Evolutionary conservation across 2,329 filamentous ascomycete genomes (phyloP), one percentile per base, ranked within the genome.

Genomic region (Aspergillus awamori): DNA sequence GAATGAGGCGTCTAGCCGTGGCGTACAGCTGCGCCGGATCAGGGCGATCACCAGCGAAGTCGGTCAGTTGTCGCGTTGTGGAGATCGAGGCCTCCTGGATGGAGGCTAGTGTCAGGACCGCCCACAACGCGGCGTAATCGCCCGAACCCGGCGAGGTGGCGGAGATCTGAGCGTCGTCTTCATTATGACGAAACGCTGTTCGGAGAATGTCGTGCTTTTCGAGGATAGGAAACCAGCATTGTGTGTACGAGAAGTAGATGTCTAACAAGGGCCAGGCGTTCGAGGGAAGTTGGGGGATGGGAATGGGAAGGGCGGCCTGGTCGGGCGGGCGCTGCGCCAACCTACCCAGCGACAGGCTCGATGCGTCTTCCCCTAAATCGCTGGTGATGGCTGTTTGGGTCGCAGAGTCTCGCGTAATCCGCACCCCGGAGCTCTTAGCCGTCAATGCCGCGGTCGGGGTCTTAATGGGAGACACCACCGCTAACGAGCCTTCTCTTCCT

Each of bases 201-300:
- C 82, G 82, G 30, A 89, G 77, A 4, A 91, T 78, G 45, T 84
- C 82, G 53, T 89, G 84, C 63, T 87, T 89, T 64, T 92, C 87
- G 10, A 89, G 80, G 26, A 93, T 87, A 0, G 90, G 90, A 26
- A 93, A 82, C 90, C 90, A 93, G 57, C 84, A 87, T 71, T 93
- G 89, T 0, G 88, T 91, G 67, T 91, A 91, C 1, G 89, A 85
- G 62, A 91, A 90, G 71, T 92, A 93, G 4, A 89, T 82, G 65
- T 92, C 88, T 41, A 93, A 77, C 4, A 93, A 80, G 2, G 83
- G 80, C 72, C 74, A 75, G 26, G 72, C 70, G 56, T 76, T 76
- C 15, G 69, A 79, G 81, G 87, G 70, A 82, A 85, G 68, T 85
- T 83, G 15, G 74, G 69, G 39, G n/a, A 17, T 39, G 8, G 7